Percentiles rank a stretch among this genome's conserved stretches.
Evolutionary conservation across 202 grass and related monocot species (phyloP).

Genomic region (Elaeis oleifera): DNA sequence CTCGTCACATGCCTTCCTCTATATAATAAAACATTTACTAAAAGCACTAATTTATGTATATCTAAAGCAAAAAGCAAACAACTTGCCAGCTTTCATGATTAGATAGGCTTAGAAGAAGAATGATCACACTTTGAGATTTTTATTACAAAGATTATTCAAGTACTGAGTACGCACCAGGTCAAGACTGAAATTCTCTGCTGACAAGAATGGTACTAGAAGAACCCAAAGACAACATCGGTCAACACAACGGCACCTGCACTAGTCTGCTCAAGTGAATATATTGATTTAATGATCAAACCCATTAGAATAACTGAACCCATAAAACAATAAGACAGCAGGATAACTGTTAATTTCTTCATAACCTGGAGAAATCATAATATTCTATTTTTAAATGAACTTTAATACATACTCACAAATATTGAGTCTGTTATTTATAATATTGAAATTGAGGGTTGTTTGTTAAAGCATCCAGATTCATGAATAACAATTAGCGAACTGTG

Average conservation of each 20-base stretch:
- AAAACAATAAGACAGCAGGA: no score
- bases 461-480: no score
- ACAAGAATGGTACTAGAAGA: slow-evolving; percentile 15
- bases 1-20: no score
- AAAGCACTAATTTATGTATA: no score
- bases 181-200: slow-evolving; percentile 8
- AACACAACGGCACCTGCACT: slow-evolving; percentile 18
- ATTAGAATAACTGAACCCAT: neutral
- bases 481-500: neutral
- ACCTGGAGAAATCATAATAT: neutral
- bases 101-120: no score
- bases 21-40: no score
- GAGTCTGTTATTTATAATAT: no score
- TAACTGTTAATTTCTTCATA: neutral
- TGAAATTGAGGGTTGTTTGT: no score
- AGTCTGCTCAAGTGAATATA: slow-evolving; percentile 13
- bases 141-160: neutral
- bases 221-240: slow-evolving; percentile 18
- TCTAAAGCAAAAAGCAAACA: no score
- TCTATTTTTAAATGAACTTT: neutral
- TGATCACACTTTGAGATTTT: no score
- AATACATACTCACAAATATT: no score
- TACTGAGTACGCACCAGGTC: slow-evolving; percentile 11
- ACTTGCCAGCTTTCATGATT: no score
- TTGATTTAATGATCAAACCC: neutral